Conservation (phyloP, 768 basidiomycete species). For the Boletus rubescentipes region DNA sequence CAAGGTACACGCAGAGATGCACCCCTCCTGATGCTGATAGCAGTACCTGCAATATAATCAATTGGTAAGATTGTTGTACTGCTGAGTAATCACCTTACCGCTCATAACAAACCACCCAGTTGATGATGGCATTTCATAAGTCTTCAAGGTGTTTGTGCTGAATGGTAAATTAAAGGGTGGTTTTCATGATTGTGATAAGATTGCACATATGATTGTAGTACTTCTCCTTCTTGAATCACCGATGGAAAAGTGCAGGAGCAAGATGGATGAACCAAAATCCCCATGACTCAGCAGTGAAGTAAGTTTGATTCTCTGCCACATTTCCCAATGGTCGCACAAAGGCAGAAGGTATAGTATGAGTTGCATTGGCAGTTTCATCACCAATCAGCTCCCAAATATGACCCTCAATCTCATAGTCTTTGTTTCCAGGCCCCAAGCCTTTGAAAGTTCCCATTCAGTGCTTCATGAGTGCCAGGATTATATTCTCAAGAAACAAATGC, state of each 20-base stretch:
- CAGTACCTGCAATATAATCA: too few species aligned
- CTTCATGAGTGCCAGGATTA: neutral
- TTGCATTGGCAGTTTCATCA: slow-evolving; percentile 23
- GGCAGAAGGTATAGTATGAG: slow-evolving; percentile 28
- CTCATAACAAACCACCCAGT: too few species aligned
- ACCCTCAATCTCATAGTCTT: neutral
- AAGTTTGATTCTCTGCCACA: slow-evolving; percentile 20
- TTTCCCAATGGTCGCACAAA: slow-evolving; percentile 35
- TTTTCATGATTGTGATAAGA: slow-evolving; percentile 7
- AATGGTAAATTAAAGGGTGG: neutral
- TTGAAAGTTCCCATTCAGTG: neutral
- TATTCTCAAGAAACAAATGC: neutral
- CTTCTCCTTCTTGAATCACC: too few species aligned
- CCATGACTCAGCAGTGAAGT: slow-evolving; percentile 20
- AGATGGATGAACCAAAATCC: slow-evolving; percentile 22
- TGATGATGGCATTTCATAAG: too few species aligned
- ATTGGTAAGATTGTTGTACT: too few species aligned
- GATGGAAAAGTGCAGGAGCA: slow-evolving; percentile 9
- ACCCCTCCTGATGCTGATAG: too few species aligned
- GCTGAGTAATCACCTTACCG: too few species aligned
- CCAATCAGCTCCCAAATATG: slow-evolving; percentile 15
- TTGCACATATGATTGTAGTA: slow-evolving; percentile 14
- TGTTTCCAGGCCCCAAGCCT: neutral
- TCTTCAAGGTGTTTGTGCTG: too few species aligned
- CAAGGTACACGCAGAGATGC: too few species aligned